Evolutionary conservation across 1,284 basidiomycete genomes (phyloP), one percentile per base, ranked within the genome.

Genomic region (Microbotryum saponariae): DNA sequence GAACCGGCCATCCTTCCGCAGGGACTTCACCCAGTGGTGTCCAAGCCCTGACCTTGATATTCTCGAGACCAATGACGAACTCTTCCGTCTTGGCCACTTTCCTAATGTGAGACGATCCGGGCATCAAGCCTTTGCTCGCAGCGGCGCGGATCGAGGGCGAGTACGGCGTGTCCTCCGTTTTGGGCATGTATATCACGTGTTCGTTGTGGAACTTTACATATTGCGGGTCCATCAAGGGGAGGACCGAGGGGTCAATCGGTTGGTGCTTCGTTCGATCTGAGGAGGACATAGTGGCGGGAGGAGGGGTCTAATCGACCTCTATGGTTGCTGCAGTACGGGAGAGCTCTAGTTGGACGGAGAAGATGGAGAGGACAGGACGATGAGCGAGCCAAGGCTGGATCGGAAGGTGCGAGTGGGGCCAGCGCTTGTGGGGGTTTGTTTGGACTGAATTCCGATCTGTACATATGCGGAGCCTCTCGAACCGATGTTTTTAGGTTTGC

Each of bases 181-280:
- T 31, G 10, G 25, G 51, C 51, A 53, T 25, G 27, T 33, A 53
- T 10, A 29, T 25, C 5, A 53, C 21, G 33, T 29, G 27, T 33
- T 53, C 20, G 31, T 53, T 33, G 31, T 53, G 51, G 31, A 53
- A 53, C 12, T 9, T 10, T 10, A 53, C 51, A n/a, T 53, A 53
- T 31, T 53, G 51, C 9, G 29, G 51, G 51, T 53, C 51, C 25
- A 53, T 25, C 23, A 53, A 20, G 16, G 23, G 27, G 27, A 25
- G n/a, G 6, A 33, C 25, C n/a, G 51, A 53, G n/a, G 51, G 51
- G 14, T 25, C 27, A n/a, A 53, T 23, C n/a, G 51, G 51, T 53
- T 53, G 51, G 31, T 53, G 51, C 20, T 16, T 42, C 12, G 37
- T 42, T 42, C 37, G 37, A 10, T 42, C 3, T 42, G 37, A 42